phyloP scores from a whole-genome alignment of 75 land plant species.

The Pinus taeda region DNA sequence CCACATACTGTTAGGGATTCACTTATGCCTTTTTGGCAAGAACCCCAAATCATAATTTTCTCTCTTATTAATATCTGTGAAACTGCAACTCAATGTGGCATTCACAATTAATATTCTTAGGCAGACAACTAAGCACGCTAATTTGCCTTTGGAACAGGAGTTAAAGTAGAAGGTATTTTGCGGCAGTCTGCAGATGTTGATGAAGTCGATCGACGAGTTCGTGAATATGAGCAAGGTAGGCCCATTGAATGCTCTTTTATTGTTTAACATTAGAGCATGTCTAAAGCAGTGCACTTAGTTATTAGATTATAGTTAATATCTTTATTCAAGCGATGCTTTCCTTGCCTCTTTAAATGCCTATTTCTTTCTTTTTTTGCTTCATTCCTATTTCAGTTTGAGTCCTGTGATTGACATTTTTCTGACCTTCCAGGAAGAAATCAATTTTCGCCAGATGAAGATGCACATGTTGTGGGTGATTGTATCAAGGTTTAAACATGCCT shows the following conservation, averaged over 20 bases:
- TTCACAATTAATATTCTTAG: neutral
- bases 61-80: neutral
- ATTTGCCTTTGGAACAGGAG: constrained; percentile 45
- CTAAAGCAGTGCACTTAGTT: neutral
- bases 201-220: constrained; percentile 89
- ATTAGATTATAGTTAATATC: neutral
- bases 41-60: neutral
- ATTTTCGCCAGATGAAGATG: constrained; percentile 90
- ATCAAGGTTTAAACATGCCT: constrained; percentile 66
- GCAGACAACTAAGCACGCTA: neutral
- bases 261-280: neutral
- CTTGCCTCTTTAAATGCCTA: neutral
- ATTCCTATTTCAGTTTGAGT: neutral
- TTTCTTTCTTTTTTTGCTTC: neutral
- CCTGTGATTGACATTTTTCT: neutral
- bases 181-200: constrained; percentile 99
- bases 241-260: constrained; percentile 1
- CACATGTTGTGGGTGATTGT: constrained; percentile 95
- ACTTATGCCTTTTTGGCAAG: neutral
- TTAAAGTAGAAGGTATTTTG: constrained; percentile 89
- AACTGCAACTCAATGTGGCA: neutral
- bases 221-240: constrained; percentile 92
- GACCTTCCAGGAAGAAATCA: constrained; percentile 64
- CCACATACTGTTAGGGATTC: neutral
- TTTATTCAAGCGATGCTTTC: neutral